These are phyloP conservation scores for Cucumis hystrix DNA, from an alignment of 306 rosid genomes.

Conservation along the genomic window DNA sequence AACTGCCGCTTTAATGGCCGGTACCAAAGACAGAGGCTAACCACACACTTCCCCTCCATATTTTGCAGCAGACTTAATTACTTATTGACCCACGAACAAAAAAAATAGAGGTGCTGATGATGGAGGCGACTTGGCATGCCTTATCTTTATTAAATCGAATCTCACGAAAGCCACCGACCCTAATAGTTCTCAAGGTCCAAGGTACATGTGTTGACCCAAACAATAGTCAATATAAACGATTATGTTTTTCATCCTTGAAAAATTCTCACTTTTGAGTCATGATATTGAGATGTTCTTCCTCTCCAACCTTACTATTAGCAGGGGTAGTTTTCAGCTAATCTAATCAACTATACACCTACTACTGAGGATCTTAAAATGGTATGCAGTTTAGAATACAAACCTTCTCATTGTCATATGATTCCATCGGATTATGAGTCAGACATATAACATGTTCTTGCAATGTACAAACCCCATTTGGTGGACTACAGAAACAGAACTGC, in stretches of 20 bases:
- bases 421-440: background rate
- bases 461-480: background rate
- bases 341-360: background rate
- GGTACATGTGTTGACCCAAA: background rate
- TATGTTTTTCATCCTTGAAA: background rate
- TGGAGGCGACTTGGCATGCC: background rate
- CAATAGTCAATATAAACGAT: background rate
- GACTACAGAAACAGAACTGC: background rate
- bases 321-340: background rate
- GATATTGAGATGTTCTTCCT: background rate
- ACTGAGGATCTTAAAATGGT: background rate
- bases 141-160: background rate
- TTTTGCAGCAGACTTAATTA: background rate
- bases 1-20: slow-evolving; percentile 17
- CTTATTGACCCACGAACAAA: background rate
- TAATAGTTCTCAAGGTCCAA: background rate
- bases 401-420: background rate
- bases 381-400: background rate
- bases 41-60: background rate
- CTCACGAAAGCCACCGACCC: background rate
- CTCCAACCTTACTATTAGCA: background rate
- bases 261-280: background rate
- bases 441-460: background rate
- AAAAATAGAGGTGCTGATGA: background rate
- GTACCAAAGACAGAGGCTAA: background rate